Evolutionary conservation across 306 rosid genomes (phyloP).

Genomic region (Quercus wislizeni): DNA sequence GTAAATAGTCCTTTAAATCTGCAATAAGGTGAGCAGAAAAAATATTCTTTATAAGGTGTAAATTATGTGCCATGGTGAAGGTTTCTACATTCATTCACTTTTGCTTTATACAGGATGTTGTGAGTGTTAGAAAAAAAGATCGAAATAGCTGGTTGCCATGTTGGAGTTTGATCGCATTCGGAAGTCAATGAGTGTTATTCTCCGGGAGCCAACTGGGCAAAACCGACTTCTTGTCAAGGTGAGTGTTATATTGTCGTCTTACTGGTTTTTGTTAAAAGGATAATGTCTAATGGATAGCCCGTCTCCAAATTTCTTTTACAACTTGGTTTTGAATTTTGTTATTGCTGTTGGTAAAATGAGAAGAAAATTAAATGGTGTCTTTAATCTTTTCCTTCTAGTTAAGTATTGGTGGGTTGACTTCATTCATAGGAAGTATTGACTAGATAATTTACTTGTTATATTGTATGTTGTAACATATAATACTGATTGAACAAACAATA

Average conservation of each 20-base stretch:
- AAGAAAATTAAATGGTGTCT: background rate
- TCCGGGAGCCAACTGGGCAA: constrained; percentile 53
- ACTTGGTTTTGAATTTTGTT: background rate
- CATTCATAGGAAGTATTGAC: background rate
- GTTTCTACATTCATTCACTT: constrained; percentile 11
- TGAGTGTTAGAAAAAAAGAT: constrained; percentile 80
- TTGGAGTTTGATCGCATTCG: constrained; percentile 89
- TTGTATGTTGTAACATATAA: background rate
- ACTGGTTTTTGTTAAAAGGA: background rate
- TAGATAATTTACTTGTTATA: background rate
- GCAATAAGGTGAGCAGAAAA: constrained; percentile 39
- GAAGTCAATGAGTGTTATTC: constrained; percentile 91
- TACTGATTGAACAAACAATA: too few relatives aligned
- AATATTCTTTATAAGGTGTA: constrained; percentile 11
- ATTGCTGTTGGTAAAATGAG: background rate
- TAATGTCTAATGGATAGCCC: background rate
- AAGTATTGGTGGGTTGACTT: background rate
- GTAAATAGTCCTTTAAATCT: too few relatives aligned
- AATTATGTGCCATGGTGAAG: constrained; percentile 13
- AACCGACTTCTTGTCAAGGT: constrained; percentile 91
- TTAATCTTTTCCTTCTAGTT: background rate
- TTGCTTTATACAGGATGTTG: constrained; percentile 58
- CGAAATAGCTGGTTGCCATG: constrained; percentile 62
- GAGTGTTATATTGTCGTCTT: background rate
- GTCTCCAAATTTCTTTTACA: background rate